These are phyloP conservation scores for Tricholomella constricta DNA, from an alignment of 768 basidiomycete species.

Conservation along the genomic window DNA sequence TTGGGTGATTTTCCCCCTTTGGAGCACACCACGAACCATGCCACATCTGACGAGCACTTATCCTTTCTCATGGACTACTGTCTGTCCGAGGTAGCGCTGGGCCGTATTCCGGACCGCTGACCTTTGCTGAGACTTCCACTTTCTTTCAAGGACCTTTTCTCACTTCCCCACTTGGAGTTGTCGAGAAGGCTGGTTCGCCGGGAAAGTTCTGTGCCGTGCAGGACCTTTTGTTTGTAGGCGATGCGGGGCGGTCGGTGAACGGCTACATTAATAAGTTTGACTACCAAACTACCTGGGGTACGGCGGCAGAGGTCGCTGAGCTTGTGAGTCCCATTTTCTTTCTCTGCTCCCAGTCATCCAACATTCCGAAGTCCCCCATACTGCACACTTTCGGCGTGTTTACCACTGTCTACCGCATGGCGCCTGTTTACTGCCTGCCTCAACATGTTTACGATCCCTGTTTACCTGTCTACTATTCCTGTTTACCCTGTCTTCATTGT, in stretches of 20 bases:
- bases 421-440: too few relatives aligned
- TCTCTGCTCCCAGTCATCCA: too few relatives aligned
- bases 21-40: neutral
- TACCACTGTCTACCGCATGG: too few relatives aligned
- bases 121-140: neutral
- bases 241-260: neutral
- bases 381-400: too few relatives aligned
- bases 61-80: neutral
- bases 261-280: constrained; percentile 1
- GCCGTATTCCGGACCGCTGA: constrained; percentile 4
- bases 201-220: neutral
- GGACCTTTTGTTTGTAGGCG: neutral
- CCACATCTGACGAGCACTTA: neutral
- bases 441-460: too few relatives aligned
- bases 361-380: too few relatives aligned
- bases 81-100: neutral
- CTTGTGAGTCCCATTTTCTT: neutral
- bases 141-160: neutral
- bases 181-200: neutral
- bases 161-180: neutral
- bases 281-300: neutral
- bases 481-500: too few relatives aligned
- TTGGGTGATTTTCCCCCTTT: constrained; percentile 32
- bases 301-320: neutral
- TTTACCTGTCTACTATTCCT: too few relatives aligned